A percentile compares a stretch with the other conserved stretches of the same genome.
Evolutionary conservation across 345 rosid species (phyloP).

Genomic region (Mercurialis annua): DNA sequence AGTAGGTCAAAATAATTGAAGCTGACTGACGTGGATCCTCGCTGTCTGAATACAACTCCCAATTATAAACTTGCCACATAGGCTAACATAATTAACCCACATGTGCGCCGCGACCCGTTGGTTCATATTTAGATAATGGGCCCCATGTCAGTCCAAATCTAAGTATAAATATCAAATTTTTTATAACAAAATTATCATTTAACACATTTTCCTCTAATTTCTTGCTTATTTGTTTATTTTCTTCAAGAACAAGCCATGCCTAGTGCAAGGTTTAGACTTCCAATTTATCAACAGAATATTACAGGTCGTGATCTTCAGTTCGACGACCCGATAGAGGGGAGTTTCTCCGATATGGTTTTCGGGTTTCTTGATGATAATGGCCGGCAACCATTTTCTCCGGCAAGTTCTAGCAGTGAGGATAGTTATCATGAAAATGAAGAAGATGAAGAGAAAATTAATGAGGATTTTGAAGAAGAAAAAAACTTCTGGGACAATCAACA

Average conservation of each 20-base stretch:
- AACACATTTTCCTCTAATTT: background rate
- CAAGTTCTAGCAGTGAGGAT: constrained; percentile 3
- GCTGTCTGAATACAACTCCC: constrained; percentile 16
- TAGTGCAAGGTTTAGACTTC: constrained; percentile 13
- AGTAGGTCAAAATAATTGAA: constrained; percentile 13
- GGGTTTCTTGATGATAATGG: constrained; percentile 23
- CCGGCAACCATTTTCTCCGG: background rate
- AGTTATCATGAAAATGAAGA: constrained; percentile 11
- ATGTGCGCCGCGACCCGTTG: constrained; percentile 25
- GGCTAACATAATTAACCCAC: background rate
- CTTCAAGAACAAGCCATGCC: background rate
- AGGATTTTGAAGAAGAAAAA: constrained; percentile 1
- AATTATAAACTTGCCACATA: constrained; percentile 4
- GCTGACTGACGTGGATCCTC: constrained; percentile 31
- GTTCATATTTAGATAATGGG: background rate
- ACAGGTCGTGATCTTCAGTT: background rate
- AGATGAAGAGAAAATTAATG: constrained; percentile 21
- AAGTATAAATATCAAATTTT: constrained; percentile 14
- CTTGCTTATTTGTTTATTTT: background rate
- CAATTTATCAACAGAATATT: constrained; percentile 8
- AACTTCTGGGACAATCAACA: constrained; percentile 28
- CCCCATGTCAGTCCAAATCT: background rate
- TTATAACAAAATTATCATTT: background rate
- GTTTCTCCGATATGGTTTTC: constrained; percentile 27
- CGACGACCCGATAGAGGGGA: constrained; percentile 6